These are phyloP conservation scores for Cutaneotrichosporon cavernicola DNA, from an alignment of 1,284 basidiomycete genomes.

Conservation along the genomic window DNA sequence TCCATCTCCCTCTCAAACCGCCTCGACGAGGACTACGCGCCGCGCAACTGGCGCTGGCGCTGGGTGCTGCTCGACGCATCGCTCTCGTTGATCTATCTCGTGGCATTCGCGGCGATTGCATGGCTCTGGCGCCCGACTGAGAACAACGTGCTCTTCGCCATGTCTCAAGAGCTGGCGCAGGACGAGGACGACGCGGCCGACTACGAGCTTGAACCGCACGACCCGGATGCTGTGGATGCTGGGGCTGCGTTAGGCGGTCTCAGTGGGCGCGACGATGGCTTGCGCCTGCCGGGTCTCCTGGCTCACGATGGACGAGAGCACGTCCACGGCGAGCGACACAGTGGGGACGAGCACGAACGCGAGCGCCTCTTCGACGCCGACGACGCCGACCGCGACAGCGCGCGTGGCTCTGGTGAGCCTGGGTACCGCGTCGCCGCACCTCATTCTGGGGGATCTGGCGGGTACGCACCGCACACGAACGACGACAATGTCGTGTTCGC, in stretches of 20 bases:
- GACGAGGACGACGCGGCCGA: constrained; percentile 91
- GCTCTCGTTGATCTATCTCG: constrained; percentile 78
- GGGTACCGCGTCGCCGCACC: background rate
- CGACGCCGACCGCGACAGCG: background rate
- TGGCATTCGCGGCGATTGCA: constrained; percentile 75
- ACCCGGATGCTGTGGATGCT: constrained; percentile 21
- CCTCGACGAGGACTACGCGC: constrained; percentile 86
- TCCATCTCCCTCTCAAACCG: constrained; percentile 87
- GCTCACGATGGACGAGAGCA: constrained; percentile 16
- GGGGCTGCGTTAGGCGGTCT: constrained; percentile 2
- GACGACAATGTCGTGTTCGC: constrained; percentile 85
- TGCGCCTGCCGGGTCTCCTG: constrained; percentile 7
- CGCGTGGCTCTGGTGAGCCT: background rate
- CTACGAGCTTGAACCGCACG: constrained; percentile 79
- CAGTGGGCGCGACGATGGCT: background rate
- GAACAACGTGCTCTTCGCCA: constrained; percentile 78
- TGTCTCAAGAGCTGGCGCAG: constrained; percentile 58
- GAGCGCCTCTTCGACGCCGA: constrained; percentile 4
- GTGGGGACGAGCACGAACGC: constrained; percentile 17
- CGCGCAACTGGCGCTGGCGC: constrained; percentile 86
- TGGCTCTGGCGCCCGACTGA: constrained; percentile 92
- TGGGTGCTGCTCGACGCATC: constrained; percentile 99
- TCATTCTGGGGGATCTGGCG: constrained; percentile 14
- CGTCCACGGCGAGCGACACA: constrained; percentile 12
- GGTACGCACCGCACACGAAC: constrained; percentile 48